Evolutionary conservation across 2,329 filamentous ascomycete genomes (phyloP).

Genomic region (Ascochyta koolunga): DNA sequence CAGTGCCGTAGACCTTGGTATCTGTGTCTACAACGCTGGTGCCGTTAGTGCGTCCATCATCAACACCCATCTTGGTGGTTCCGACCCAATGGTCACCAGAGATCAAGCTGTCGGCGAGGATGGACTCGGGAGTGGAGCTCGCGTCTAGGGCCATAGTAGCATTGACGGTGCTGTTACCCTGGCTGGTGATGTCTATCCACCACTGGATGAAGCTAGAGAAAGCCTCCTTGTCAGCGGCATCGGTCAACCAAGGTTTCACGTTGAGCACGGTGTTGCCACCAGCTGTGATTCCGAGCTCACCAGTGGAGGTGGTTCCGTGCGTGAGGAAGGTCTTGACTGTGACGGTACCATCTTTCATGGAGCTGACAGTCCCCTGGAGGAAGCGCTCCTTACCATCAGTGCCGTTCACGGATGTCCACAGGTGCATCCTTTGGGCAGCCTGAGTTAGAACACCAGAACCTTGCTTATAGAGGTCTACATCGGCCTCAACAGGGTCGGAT

Average conservation of each 20-base stretch:
- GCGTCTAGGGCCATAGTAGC: constrained; percentile 12
- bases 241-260: constrained; percentile 55
- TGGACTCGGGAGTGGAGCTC: constrained; percentile 7
- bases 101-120: constrained; percentile 5
- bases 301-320: constrained; percentile 27
- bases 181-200: constrained; percentile 13
- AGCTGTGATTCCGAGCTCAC: constrained; percentile 26
- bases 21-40: constrained; percentile 41
- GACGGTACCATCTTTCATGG: constrained; percentile 29
- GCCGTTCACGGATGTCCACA: constrained; percentile 43
- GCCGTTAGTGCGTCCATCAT: constrained; percentile 41
- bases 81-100: constrained; percentile 15
- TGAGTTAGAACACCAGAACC: constrained; percentile 13
- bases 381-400: constrained; percentile 39
- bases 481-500: background rate
- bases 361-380: constrained; percentile 51
- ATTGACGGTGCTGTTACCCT: constrained; percentile 11
- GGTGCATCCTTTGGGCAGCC: constrained; percentile 16
- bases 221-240: constrained; percentile 13
- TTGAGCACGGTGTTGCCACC: constrained; percentile 48
- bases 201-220: constrained; percentile 15
- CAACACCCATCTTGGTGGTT: constrained; percentile 17
- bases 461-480: constrained; percentile 11
- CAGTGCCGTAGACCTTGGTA: constrained; percentile 53
- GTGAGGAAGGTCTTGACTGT: constrained; percentile 28